Conservation (phyloP, 1,139 yeast species). For the Trichomonascaceae sp. region DNA sequence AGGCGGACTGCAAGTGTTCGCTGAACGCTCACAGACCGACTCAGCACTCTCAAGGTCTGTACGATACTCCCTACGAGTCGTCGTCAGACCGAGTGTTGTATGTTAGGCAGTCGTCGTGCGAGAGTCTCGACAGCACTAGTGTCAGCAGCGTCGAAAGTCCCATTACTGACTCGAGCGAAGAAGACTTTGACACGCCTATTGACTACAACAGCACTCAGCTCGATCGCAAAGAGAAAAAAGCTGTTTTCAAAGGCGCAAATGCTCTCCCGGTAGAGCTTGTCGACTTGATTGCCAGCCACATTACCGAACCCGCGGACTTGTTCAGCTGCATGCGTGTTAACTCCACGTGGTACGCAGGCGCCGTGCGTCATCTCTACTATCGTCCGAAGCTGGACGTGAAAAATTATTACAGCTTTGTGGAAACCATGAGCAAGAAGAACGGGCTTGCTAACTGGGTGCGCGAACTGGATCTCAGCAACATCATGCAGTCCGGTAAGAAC, state of each 20-base stretch:
- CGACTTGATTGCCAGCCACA: conserved; percentile 33
- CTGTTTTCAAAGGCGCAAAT: not conserved
- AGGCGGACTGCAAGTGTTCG: too few relatives aligned
- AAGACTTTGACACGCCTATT: not conserved
- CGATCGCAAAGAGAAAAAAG: not conserved
- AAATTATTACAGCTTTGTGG: conserved; percentile 64
- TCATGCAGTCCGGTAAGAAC: conserved; percentile 87
- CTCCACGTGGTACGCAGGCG: conserved; percentile 44
- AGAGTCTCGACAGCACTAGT: not conserved
- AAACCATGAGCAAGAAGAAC: conserved; percentile 34
- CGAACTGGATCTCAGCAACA: conserved; percentile 54
- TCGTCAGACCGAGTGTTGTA: not conserved
- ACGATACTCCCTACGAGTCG: not conserved
- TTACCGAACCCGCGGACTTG: conserved; percentile 23
- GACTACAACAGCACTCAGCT: not conserved
- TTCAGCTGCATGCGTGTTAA: conserved; percentile 46
- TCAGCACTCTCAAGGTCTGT: not conserved
- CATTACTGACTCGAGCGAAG: not conserved
- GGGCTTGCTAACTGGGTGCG: conserved; percentile 23
- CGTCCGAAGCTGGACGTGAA: conserved; percentile 49
- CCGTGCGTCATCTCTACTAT: conserved; percentile 50
- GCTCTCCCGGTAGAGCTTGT: conserved; percentile 40
- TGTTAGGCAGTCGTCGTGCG: not conserved
- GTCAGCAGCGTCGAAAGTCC: not conserved
- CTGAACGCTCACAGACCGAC: too few relatives aligned